Percentiles rank a stretch among this genome's conserved stretches.
Conservation (phyloP, 306 rosid species). For the Canavalia gladiata region DNA sequence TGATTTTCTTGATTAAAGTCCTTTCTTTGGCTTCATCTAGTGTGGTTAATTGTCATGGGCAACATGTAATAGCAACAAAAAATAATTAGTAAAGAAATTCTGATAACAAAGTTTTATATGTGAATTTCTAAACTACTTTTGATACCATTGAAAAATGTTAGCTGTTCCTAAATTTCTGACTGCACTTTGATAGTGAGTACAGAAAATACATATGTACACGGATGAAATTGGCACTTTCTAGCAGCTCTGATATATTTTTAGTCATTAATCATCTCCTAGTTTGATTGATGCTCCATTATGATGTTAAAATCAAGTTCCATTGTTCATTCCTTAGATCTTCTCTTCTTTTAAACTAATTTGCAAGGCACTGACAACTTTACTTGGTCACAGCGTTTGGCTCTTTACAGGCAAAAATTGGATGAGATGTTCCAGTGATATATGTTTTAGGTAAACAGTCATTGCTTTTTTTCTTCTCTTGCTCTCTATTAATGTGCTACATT, state of each 20-base stretch:
- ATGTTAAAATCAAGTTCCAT: constrained; percentile 37
- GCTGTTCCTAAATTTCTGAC: constrained; percentile 8
- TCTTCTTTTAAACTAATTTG: constrained; percentile 26
- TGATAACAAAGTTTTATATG: not conserved
- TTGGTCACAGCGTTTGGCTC: constrained; percentile 60
- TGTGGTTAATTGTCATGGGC: constrained; percentile 31
- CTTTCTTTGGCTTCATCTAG: constrained; percentile 31
- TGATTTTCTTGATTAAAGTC: constrained; percentile 1
- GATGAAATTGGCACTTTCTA: not conserved
- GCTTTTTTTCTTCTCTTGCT: constrained; percentile 11
- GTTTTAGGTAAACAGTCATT: constrained; percentile 37
- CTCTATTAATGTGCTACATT: constrained; percentile 29
- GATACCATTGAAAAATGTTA: constrained; percentile 17
- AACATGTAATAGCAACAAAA: not conserved
- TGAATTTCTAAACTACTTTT: constrained; percentile 11
- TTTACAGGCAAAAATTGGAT: constrained; percentile 61
- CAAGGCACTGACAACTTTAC: constrained; percentile 42
- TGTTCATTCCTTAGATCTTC: constrained; percentile 32
- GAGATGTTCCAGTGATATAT: constrained; percentile 49
- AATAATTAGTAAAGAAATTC: constrained; percentile 27
- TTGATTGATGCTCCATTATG: constrained; percentile 37
- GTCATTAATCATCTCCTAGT: constrained; percentile 29
- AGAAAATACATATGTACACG: not conserved
- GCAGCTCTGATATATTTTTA: not conserved
- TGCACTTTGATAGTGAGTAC: constrained; percentile 7